phyloP scores from a whole-genome alignment of 2,329 filamentous ascomycete genomes.

The Periconia digitata region DNA sequence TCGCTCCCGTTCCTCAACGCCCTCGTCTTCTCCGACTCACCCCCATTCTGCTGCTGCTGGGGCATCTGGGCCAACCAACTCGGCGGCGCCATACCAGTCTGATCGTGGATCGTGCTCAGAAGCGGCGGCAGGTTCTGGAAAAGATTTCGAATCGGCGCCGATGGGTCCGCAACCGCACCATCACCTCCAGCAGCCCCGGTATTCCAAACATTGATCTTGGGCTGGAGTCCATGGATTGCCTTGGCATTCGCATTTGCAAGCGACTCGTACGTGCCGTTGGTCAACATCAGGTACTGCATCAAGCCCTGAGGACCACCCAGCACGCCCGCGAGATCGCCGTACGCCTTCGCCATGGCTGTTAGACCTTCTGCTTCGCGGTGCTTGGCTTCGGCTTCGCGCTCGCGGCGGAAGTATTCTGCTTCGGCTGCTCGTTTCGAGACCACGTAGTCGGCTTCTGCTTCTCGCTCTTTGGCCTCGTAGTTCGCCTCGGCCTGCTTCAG shows the following conservation, averaged over 20 bases:
- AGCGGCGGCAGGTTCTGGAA: conserved; percentile 84
- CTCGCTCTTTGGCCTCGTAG: conserved; percentile 43
- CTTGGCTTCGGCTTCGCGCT: conserved; percentile 63
- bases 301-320: conserved; percentile 78
- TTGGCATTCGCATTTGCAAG: conserved; percentile 76
- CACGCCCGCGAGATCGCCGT: conserved; percentile 68
- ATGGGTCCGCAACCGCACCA: conserved; percentile 53
- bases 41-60: conserved; percentile 16
- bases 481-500: conserved; percentile 47
- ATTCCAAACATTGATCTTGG: conserved; percentile 91
- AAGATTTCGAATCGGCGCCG: conserved; percentile 72
- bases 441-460: conserved; percentile 54
- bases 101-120: conserved; percentile 82
- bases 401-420: conserved; percentile 43
- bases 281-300: conserved; percentile 85
- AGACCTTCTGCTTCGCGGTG: conserved; percentile 78
- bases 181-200: conserved; percentile 61
- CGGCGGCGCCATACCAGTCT: conserved; percentile 80
- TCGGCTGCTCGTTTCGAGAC: conserved; percentile 48
- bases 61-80: conserved; percentile 67
- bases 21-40: conserved; percentile 14
- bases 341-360: conserved; percentile 77
- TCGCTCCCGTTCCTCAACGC: conserved; percentile 32
- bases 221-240: conserved; percentile 75
- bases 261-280: conserved; percentile 75